Percentiles rank a stretch among this genome's conserved stretches.
phyloP scores from a whole-genome alignment of 768 basidiomycete species.

The Termitomyces bulborhizus region DNA sequence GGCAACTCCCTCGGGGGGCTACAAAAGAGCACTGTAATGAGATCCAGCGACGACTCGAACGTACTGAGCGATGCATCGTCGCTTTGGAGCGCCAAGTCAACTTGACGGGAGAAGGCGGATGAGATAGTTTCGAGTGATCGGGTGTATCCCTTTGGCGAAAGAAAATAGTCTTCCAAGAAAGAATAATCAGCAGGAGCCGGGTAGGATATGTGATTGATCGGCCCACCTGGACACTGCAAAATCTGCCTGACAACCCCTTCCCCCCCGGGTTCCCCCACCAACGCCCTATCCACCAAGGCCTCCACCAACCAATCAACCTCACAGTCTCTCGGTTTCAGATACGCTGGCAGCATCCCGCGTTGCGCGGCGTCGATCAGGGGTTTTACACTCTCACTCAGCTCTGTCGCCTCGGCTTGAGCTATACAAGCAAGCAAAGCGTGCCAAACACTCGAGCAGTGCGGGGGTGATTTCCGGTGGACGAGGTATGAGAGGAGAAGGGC shows the following conservation, averaged over 20 bases:
- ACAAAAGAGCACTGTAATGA: too few species aligned
- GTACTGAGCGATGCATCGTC: too few species aligned
- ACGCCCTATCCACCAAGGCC: conserved; percentile 29
- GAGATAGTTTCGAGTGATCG: conserved; percentile 26
- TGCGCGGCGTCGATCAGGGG: conserved; percentile 37
- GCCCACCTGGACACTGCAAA: conserved; percentile 33
- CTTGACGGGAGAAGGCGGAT: conserved; percentile 6
- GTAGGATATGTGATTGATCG: too few species aligned
- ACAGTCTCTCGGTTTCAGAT: conserved; percentile 35
- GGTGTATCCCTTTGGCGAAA: conserved; percentile 27
- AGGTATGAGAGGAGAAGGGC: conserved; percentile 49
- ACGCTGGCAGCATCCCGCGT: conserved; percentile 31
- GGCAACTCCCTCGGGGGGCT: too few species aligned
- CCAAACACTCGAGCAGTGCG: conserved; percentile 34
- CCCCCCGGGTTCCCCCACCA: conserved; percentile 21
- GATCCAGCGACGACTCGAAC: too few species aligned
- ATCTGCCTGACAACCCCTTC: conserved; percentile 30
- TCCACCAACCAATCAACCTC: conserved; percentile 42
- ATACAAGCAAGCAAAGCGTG: conserved; percentile 29
- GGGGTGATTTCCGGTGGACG: conserved; percentile 30
- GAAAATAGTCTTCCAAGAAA: conserved; percentile 24
- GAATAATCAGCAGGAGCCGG: not conserved
- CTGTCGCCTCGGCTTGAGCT: not conserved
- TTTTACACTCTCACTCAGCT: conserved; percentile 22
- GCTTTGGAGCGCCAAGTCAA: too few species aligned